phyloP scores from a whole-genome alignment of 208 protist genomes.

The Leishmania guyanensis region DNA sequence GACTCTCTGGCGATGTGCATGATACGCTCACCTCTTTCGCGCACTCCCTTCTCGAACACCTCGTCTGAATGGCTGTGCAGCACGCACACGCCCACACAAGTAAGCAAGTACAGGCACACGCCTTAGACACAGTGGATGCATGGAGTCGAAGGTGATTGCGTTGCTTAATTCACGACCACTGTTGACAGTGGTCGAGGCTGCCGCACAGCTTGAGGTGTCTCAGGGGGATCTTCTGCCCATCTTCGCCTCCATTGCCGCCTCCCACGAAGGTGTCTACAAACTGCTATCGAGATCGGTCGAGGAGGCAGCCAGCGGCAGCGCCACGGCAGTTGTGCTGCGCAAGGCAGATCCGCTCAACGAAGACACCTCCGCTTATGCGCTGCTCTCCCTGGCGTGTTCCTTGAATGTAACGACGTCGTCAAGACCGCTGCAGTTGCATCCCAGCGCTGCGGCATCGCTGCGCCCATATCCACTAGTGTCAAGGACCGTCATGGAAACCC shows the following conservation, averaged over 20 bases:
- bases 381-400: constrained; percentile 18
- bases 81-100: background rate
- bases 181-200: constrained; percentile 26
- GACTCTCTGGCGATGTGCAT: background rate
- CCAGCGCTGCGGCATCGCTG: background rate
- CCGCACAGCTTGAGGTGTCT: background rate
- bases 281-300: constrained; percentile 12
- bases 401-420: constrained; percentile 3
- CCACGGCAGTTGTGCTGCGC: constrained; percentile 10
- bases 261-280: constrained; percentile 7
- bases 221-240: background rate
- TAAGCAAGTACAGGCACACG: background rate
- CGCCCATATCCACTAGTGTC: constrained; percentile 27
- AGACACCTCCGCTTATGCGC: constrained; percentile 3
- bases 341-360: background rate
- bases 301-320: constrained; percentile 12
- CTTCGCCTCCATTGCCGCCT: constrained; percentile 11
- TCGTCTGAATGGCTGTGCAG: background rate
- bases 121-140: background rate
- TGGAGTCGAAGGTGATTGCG: constrained; percentile 22
- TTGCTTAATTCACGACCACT: constrained; percentile 19
- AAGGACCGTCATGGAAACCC: constrained; percentile 18
- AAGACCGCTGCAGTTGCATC: constrained; percentile 8
- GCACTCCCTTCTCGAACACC: background rate
- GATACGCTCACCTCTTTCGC: background rate